Conservation (phyloP, 2,329 filamentous ascomycete species). For the Cercospora berteroae region DNA sequence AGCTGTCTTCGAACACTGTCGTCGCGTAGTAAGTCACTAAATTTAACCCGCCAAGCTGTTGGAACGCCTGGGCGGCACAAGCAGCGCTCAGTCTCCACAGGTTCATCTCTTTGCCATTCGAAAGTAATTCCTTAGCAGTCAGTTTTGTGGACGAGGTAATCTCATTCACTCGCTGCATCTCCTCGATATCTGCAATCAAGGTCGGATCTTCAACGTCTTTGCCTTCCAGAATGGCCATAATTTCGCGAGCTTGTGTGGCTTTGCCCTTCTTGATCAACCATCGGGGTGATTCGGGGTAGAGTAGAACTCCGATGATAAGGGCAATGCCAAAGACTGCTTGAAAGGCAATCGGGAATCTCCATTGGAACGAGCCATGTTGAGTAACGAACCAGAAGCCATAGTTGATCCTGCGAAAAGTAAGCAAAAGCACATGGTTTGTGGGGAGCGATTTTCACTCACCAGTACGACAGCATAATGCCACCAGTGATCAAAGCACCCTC, state of each 20-base stretch:
- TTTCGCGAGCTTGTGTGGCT: conserved; percentile 48
- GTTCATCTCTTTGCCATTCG: conserved; percentile 44
- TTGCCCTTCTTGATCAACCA: conserved; percentile 52
- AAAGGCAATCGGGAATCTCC: conserved; percentile 56
- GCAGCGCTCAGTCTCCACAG: conserved; percentile 46
- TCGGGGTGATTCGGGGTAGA: conserved; percentile 57
- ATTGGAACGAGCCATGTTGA: conserved; percentile 44
- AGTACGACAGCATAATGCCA: conserved; percentile 49
- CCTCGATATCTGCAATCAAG: conserved; percentile 54
- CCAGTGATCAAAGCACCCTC: conserved; percentile 74
- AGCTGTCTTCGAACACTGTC: conserved; percentile 52
- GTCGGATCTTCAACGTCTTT: conserved; percentile 53
- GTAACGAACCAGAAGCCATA: conserved; percentile 43
- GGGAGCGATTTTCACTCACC: conserved; percentile 56
- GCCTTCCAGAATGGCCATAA: conserved; percentile 52
- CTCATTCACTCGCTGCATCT: conserved; percentile 20
- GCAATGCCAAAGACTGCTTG: conserved; percentile 57
- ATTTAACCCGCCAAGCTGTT: conserved; percentile 38
- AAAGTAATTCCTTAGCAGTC: conserved; percentile 31
- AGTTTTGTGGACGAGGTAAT: conserved; percentile 16
- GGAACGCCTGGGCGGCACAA: conserved; percentile 47
- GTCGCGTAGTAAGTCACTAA: conserved; percentile 41
- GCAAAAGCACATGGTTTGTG: conserved; percentile 59
- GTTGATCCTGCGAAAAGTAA: conserved; percentile 51
- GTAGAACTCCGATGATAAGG: conserved; percentile 50